Conservation (phyloP, 2,329 filamentous ascomycete species). For the Trichoderma sp. region DNA sequence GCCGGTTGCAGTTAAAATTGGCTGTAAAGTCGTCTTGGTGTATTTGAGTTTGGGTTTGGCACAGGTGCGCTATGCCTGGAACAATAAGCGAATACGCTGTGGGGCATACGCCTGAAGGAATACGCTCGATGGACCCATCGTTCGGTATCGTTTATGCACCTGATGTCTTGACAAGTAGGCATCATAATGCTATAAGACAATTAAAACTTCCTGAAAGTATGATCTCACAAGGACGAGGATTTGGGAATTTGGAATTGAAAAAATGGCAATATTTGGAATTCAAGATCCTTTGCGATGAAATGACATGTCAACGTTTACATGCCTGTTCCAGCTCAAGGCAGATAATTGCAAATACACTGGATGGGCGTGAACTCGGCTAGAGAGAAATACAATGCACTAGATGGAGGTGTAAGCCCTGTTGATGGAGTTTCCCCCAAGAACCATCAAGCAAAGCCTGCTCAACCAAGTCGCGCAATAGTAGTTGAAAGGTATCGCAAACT, state of each 20-base stretch:
- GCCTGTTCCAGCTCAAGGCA: not conserved
- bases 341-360: not conserved
- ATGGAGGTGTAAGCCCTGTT: not conserved
- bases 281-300: not conserved
- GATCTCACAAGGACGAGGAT: not conserved
- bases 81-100: not conserved
- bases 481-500: not conserved
- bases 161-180: not conserved
- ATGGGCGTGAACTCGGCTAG: not conserved
- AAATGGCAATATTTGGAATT: not conserved
- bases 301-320: not conserved
- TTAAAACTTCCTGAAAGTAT: not conserved
- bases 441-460: not conserved
- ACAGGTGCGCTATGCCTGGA: not conserved
- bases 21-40: not conserved
- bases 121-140: not conserved
- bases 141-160: not conserved
- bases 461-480: not conserved
- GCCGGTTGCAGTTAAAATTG: not conserved
- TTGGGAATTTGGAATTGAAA: not conserved
- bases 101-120: not conserved
- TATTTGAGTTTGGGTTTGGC: not conserved
- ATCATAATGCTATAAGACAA: not conserved
- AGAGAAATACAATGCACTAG: no score
- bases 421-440: not conserved